A percentile compares a stretch with the other conserved stretches of the same genome.
These are phyloP conservation scores for Leccinum incarnatum DNA, from an alignment of 768 basidiomycete genomes.

Conservation along the genomic window DNA sequence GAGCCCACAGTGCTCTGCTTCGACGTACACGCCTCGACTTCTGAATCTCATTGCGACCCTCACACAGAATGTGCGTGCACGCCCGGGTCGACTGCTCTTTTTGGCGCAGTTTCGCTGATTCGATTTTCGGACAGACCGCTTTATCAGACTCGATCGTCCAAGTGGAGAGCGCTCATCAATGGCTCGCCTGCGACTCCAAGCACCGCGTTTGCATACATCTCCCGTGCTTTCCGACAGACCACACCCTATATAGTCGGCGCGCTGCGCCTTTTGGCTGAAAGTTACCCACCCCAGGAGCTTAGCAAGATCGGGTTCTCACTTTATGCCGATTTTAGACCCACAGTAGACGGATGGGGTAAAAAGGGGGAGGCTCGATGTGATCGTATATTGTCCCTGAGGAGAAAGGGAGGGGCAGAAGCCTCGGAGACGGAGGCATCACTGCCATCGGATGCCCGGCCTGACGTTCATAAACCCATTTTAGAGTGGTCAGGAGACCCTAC, in stretches of 20 bases:
- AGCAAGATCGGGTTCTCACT: conserved; percentile 70
- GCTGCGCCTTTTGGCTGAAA: conserved; percentile 62
- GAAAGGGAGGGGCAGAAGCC: conserved; percentile 23
- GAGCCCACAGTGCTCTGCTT: conserved; percentile 10
- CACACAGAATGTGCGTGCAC: conserved; percentile 40
- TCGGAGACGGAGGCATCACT: conserved; percentile 8
- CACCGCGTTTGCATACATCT: conserved; percentile 82
- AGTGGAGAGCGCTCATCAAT: conserved; percentile 82
- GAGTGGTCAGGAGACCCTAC: conserved; percentile 24
- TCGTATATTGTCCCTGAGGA: conserved; percentile 61
- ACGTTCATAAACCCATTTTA: conserved; percentile 4
- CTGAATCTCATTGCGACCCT: neutral
- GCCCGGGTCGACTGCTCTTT: neutral
- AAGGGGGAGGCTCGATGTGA: conserved; percentile 70
- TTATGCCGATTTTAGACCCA: conserved; percentile 86
- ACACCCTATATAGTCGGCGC: conserved; percentile 77
- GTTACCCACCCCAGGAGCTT: conserved; percentile 56
- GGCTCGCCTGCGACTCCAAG: conserved; percentile 68
- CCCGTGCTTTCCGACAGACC: conserved; percentile 75
- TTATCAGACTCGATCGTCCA: conserved; percentile 60
- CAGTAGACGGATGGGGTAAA: conserved; percentile 81
- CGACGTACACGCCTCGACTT: neutral
- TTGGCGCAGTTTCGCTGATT: neutral
- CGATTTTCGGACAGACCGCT: conserved; percentile 56
- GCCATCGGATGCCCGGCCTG: neutral